Evolutionary conservation across 2,329 filamentous ascomycete genomes (phyloP).

Genomic region (Lecanicillium sp.): DNA sequence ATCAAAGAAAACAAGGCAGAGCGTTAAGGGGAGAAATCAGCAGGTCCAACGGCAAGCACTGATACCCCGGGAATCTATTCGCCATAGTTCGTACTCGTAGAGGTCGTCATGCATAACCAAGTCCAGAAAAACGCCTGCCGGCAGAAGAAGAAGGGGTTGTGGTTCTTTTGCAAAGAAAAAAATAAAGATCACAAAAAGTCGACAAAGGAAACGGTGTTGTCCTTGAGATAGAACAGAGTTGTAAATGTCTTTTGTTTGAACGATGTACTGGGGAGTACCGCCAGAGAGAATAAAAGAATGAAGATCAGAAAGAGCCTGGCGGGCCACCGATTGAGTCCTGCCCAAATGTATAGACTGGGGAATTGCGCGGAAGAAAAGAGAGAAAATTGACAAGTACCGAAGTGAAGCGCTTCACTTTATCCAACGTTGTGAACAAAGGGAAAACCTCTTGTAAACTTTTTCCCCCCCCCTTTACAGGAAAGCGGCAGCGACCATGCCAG

Average conservation of each 20-base stretch:
- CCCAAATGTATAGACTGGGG: constrained; percentile 1
- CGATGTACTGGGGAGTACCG: constrained; percentile 4
- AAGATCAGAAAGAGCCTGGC: background rate
- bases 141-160: constrained; percentile 6
- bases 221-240: background rate
- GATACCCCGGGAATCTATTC: background rate
- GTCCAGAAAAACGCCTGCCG: constrained; percentile 11
- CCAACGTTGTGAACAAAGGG: too few relatives aligned
- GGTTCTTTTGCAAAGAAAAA: background rate
- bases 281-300: background rate
- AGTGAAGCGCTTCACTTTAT: too few relatives aligned
- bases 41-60: background rate
- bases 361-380: background rate
- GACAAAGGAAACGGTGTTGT: background rate
- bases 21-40: too few relatives aligned
- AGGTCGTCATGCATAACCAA: constrained; percentile 15
- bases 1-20: too few relatives aligned
- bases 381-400: background rate
- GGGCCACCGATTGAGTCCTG: background rate
- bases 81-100: constrained; percentile 12
- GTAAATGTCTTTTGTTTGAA: background rate
- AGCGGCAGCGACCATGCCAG: constrained; percentile 44
- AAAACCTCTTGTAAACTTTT: background rate
- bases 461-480: constrained; percentile 7
- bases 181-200: constrained; percentile 1